These are phyloP conservation scores for Trypanosoma vivax DNA, from an alignment of 208 protist genomes.

Conservation along the genomic window DNA sequence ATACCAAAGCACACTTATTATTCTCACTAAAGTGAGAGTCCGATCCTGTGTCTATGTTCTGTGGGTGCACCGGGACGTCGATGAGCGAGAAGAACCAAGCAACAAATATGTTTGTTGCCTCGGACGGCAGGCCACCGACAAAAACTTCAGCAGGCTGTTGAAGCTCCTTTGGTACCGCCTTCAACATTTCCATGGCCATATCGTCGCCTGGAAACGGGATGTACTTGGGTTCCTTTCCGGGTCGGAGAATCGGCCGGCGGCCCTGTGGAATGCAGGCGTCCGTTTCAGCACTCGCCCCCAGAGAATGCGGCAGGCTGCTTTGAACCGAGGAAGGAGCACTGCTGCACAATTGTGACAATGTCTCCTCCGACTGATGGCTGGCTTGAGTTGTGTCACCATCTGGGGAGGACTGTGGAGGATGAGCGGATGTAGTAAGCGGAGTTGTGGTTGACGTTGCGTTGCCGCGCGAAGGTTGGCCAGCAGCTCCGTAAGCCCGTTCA, in stretches of 20 bases:
- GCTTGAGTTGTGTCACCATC: too few species aligned
- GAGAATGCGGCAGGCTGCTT: slow-evolving; percentile 13
- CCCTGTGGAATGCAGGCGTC: neutral
- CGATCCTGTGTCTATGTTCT: slow-evolving; percentile 16
- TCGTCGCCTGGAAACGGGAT: slow-evolving; percentile 22
- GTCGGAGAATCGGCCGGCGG: neutral
- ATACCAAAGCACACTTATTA: slow-evolving; percentile 17
- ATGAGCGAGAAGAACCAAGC: slow-evolving; percentile 41
- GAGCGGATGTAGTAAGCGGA: neutral
- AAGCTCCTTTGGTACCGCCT: slow-evolving; percentile 1
- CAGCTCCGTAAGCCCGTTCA: slow-evolving; percentile 54
- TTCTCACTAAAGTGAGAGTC: slow-evolving; percentile 14
- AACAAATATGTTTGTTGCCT: slow-evolving; percentile 30
- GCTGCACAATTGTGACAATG: neutral
- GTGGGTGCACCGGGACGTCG: slow-evolving; percentile 20
- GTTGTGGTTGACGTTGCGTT: slow-evolving; percentile 8
- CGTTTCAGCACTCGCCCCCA: neutral
- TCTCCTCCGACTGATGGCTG: neutral
- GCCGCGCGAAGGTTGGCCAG: slow-evolving; percentile 5
- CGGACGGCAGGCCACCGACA: slow-evolving; percentile 31
- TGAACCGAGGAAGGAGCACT: slow-evolving; percentile 16
- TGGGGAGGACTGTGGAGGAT: neutral
- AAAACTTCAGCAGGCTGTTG: slow-evolving; percentile 21
- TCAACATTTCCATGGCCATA: slow-evolving; percentile 7
- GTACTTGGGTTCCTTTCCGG: slow-evolving; percentile 13